A percentile compares a stretch with the other conserved stretches of the same genome.
These are phyloP conservation scores for Yamadazyma siamensis DNA, from an alignment of 1,139 yeast species.

Conservation along the genomic window DNA sequence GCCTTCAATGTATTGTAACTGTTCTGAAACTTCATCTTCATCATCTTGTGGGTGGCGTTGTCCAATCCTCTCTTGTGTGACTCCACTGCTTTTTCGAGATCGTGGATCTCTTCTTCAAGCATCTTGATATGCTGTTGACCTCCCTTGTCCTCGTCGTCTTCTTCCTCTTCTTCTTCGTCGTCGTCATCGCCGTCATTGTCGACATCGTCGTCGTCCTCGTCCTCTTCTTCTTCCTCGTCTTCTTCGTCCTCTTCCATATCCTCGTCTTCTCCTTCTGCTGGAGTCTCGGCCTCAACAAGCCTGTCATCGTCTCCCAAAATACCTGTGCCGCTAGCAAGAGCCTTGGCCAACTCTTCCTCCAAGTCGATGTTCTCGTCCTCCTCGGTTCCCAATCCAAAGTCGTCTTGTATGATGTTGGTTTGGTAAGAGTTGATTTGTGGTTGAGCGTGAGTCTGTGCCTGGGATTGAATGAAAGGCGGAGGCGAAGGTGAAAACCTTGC, in stretches of 20 bases:
- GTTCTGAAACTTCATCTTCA: slow-evolving; percentile 83
- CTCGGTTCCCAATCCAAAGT: slow-evolving; percentile 16
- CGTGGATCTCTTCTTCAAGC: slow-evolving; percentile 80
- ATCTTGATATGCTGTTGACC: slow-evolving; percentile 70
- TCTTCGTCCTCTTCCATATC: slow-evolving; percentile 11
- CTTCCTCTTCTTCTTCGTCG: slow-evolving; percentile 26
- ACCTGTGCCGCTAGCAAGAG: slow-evolving; percentile 21
- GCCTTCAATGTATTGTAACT: slow-evolving; percentile 75
- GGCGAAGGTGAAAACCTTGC: slow-evolving; percentile 16
- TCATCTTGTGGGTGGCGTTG: slow-evolving; percentile 80
- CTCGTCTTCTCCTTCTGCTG: slow-evolving; percentile 12
- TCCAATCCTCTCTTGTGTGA: slow-evolving; percentile 72
- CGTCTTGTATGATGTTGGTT: slow-evolving; percentile 7
- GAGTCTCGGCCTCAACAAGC: slow-evolving; percentile 14
- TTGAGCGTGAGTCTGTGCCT: slow-evolving; percentile 13
- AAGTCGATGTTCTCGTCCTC: slow-evolving; percentile 24
- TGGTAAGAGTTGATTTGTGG: slow-evolving; percentile 3
- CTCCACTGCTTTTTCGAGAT: slow-evolving; percentile 74
- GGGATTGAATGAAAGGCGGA: slow-evolving; percentile 20
- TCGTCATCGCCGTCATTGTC: slow-evolving; percentile 29
- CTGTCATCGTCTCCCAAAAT: slow-evolving; percentile 15
- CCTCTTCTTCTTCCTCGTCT: slow-evolving; percentile 14
- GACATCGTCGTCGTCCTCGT: slow-evolving; percentile 20
- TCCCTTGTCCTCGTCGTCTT: slow-evolving; percentile 27
- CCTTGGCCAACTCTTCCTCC: slow-evolving; percentile 42